phyloP scores from a whole-genome alignment of 805 yeast genomes.

The Barnettozyma vustinii region DNA sequence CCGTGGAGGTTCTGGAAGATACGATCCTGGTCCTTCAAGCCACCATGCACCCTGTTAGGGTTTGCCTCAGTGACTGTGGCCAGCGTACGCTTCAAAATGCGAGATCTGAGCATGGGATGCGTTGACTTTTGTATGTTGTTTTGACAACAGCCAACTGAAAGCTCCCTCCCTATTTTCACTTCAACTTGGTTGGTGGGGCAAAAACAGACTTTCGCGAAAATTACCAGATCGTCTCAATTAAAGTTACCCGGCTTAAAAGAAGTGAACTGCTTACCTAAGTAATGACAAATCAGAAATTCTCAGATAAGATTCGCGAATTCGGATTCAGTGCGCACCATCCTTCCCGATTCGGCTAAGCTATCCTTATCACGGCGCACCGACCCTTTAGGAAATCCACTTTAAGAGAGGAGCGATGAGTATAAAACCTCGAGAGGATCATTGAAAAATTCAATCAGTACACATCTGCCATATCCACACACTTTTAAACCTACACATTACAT shows the following conservation, averaged over 20 bases:
- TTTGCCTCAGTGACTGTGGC: constrained; percentile 44
- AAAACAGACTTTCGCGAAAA: background rate
- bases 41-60: constrained; percentile 60
- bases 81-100: constrained; percentile 13
- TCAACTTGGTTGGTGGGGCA: background rate
- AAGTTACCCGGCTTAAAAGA: background rate
- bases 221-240: background rate
- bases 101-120: constrained; percentile 6
- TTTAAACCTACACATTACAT: background rate
- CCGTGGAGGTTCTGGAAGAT: constrained; percentile 82
- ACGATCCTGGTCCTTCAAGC: constrained; percentile 76
- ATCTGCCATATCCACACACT: background rate
- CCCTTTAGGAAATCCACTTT: background rate
- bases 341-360: constrained; percentile 15
- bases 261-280: background rate
- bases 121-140: background rate
- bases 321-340: constrained; percentile 8
- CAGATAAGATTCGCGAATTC: background rate
- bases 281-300: too few relatives aligned
- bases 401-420: background rate
- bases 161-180: background rate
- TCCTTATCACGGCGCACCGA: constrained; percentile 5
- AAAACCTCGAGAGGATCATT: background rate
- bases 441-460: too few relatives aligned
- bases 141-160: background rate